Conservation (phyloP, 1,139 yeast species). For the Taphrina populina region DNA sequence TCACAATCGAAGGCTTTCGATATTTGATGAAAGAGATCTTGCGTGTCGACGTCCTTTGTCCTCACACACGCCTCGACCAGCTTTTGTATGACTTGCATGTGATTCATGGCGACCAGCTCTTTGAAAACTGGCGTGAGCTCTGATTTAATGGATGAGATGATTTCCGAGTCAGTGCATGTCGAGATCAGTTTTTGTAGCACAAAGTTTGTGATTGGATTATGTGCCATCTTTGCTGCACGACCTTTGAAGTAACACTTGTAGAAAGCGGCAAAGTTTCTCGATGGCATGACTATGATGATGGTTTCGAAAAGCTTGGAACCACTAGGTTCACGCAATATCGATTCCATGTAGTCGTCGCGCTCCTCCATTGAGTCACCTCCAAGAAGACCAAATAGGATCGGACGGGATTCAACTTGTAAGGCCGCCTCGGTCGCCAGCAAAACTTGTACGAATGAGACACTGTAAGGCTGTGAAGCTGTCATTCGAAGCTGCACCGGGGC, state of each 20-base stretch:
- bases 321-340: constrained; percentile 76
- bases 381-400: constrained; percentile 41
- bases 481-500: constrained; percentile 22
- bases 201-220: constrained; percentile 78
- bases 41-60: neutral
- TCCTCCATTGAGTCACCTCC: constrained; percentile 53
- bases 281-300: constrained; percentile 62
- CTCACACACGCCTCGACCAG: constrained; percentile 51
- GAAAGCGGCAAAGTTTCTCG: constrained; percentile 67
- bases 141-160: constrained; percentile 62
- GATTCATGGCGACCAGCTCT: constrained; percentile 57
- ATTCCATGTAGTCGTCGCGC: constrained; percentile 81
- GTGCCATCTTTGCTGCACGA: constrained; percentile 67
- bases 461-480: constrained; percentile 20
- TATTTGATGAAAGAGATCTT: neutral
- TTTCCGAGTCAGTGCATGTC: constrained; percentile 61
- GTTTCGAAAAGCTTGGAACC: constrained; percentile 89
- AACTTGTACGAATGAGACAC: constrained; percentile 27
- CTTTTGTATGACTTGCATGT: constrained; percentile 67
- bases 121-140: constrained; percentile 67
- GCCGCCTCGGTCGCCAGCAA: constrained; percentile 39
- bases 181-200: constrained; percentile 67
- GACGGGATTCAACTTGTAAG: constrained; percentile 37
- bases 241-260: constrained; percentile 71
- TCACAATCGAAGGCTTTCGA: constrained; percentile 10